Conservation (phyloP, 2,329 filamentous ascomycete species). For the Rhexocercosporidium sp. region DNA sequence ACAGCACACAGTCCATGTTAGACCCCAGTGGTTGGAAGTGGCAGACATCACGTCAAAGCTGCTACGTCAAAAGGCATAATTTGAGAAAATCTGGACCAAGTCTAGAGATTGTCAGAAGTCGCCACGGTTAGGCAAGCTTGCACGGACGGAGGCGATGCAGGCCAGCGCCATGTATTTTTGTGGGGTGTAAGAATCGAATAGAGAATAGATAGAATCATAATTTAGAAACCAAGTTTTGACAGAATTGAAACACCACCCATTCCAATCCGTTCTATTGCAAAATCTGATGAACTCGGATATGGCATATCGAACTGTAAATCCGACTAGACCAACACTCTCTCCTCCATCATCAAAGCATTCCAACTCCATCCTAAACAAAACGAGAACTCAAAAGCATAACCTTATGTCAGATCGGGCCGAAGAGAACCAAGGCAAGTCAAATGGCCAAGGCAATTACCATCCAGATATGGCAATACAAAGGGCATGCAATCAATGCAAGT, state of each 20-base stretch:
- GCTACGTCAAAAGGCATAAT: not conserved
- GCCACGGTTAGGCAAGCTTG: not conserved
- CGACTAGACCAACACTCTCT: no score
- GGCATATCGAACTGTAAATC: no score
- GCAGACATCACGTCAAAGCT: no score
- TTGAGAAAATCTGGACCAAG: not conserved
- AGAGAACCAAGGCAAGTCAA: not conserved
- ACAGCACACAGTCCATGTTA: not conserved
- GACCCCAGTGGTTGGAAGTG: not conserved
- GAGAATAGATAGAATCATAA: not conserved
- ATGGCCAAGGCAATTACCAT: not conserved
- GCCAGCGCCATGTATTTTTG: not conserved
- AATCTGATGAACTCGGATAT: no score
- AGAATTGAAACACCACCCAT: no score
- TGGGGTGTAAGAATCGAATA: not conserved
- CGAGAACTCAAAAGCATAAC: no score
- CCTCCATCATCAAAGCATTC: no score
- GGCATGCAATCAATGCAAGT: not conserved
- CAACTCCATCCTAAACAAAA: no score
- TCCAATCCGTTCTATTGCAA: no score
- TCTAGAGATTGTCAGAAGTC: not conserved
- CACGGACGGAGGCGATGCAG: not conserved
- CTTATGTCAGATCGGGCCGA: no score
- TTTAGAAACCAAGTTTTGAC: no score
- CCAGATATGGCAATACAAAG: not conserved